These are phyloP conservation scores for Diplodia sapinea DNA, from an alignment of 2,329 filamentous ascomycete genomes.

Conservation along the genomic window DNA sequence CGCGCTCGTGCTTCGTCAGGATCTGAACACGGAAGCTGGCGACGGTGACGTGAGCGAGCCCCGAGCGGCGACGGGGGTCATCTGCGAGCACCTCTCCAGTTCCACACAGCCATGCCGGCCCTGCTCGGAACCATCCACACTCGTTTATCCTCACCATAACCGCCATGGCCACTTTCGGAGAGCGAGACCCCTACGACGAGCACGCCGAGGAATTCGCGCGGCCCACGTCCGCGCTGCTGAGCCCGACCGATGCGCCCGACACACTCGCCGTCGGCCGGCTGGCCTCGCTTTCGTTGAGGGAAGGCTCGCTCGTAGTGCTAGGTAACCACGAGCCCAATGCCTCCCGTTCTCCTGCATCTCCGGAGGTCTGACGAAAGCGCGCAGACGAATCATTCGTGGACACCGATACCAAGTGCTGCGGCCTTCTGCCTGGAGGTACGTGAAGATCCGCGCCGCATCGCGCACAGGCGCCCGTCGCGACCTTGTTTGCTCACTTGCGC, in stretches of 20 bases:
- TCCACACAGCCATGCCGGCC: constrained; percentile 14
- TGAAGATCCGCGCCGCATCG: constrained; percentile 28
- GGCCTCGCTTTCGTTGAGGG: constrained; percentile 65
- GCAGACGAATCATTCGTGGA: constrained; percentile 60
- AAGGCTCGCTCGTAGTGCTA: constrained; percentile 64
- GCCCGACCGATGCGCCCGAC: constrained; percentile 32
- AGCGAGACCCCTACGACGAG: not conserved
- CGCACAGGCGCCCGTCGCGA: constrained; percentile 29
- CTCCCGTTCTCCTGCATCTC: not conserved
- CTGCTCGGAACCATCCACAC: constrained; percentile 24
- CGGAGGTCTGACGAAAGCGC: constrained; percentile 15
- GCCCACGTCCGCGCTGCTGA: constrained; percentile 1
- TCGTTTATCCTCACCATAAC: constrained; percentile 13
- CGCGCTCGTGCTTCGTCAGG: constrained; percentile 12
- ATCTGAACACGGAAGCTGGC: constrained; percentile 4
- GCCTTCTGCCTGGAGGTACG: constrained; percentile 59
- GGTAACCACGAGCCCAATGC: constrained; percentile 47
- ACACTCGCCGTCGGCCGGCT: constrained; percentile 63
- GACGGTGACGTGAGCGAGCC: constrained; percentile 20
- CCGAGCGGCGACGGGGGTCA: constrained; percentile 21
- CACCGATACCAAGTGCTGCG: constrained; percentile 61
- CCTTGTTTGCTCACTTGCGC: not conserved
- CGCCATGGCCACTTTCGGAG: constrained; percentile 4
- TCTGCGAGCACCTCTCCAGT: constrained; percentile 14
- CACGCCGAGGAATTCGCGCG: not conserved